These are phyloP conservation scores for Penicillium odoratum DNA, from an alignment of 495 filamentous ascomycete species.

Conservation along the genomic window DNA sequence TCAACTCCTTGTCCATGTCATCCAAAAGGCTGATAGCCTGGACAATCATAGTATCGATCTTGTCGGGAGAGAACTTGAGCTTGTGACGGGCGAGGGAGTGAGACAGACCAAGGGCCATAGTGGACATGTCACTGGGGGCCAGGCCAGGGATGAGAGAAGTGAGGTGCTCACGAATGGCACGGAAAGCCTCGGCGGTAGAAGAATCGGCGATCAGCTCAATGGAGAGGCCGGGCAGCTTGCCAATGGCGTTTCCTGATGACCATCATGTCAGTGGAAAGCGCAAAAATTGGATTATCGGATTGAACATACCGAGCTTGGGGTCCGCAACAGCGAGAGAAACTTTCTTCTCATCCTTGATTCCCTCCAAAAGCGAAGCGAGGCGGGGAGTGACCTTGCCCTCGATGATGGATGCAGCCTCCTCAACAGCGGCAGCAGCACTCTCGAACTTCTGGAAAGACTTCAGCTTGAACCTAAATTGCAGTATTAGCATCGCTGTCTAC, in stretches of 20 bases:
- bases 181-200: slow-evolving; percentile 81
- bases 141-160: slow-evolving; percentile 90
- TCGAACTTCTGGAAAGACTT: slow-evolving; percentile 98
- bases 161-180: slow-evolving; percentile 88
- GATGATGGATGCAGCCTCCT: slow-evolving; percentile 82
- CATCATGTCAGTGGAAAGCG: slow-evolving; percentile 11
- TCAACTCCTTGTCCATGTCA: slow-evolving; percentile 97
- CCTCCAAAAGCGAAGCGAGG: slow-evolving; percentile 75
- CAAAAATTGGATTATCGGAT: background rate
- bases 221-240: slow-evolving; percentile 83
- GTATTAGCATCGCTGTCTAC: slow-evolving; percentile 28
- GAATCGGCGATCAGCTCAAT: slow-evolving; percentile 87
- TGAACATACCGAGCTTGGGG: slow-evolving; percentile 77
- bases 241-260: slow-evolving; percentile 71
- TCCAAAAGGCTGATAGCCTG: slow-evolving; percentile 93
- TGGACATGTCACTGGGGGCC: slow-evolving; percentile 76
- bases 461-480: slow-evolving; percentile 70
- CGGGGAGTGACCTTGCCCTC: slow-evolving; percentile 97
- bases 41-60: slow-evolving; percentile 99
- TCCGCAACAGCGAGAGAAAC: slow-evolving; percentile 92
- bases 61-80: slow-evolving; percentile 97
- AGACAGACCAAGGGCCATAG: slow-evolving; percentile 93
- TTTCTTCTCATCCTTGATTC: slow-evolving; percentile 97
- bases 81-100: slow-evolving; percentile 98
- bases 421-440: slow-evolving; percentile 78